phyloP scores from a whole-genome alignment of 371 early-diverging fungal genomes.

The Circinella umbellata region DNA sequence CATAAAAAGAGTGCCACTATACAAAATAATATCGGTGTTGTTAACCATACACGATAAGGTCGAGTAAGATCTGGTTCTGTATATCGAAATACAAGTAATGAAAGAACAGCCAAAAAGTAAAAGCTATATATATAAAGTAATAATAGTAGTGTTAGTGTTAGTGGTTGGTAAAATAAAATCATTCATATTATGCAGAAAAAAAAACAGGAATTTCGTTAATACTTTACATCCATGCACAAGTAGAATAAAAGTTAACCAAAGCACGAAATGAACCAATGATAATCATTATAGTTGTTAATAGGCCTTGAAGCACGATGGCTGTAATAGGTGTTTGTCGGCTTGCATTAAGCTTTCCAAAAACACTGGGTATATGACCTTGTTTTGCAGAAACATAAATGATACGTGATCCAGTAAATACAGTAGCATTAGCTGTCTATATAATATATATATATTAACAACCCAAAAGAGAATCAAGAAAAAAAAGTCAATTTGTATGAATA shows the following conservation, averaged over 20 bases:
- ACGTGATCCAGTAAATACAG: conserved; percentile 75
- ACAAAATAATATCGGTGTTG: conserved; percentile 65
- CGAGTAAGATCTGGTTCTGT: conserved; percentile 66
- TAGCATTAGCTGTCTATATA: conserved; percentile 72
- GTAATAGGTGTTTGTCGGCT: conserved; percentile 71
- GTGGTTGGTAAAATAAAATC: no score
- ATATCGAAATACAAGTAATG: conserved; percentile 59
- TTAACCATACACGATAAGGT: conserved; percentile 65
- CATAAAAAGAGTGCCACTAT: conserved; percentile 63
- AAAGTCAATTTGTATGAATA: no score
- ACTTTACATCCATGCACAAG: conserved; percentile 75
- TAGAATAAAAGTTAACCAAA: conserved; percentile 77
- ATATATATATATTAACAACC: background rate
- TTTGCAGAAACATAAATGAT: conserved; percentile 75
- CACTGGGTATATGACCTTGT: conserved; percentile 71
- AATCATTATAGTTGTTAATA: conserved; percentile 67
- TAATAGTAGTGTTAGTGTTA: no score
- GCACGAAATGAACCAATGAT: conserved; percentile 68
- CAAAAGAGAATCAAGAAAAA: no score
- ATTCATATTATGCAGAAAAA: no score
- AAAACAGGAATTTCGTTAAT: background rate
- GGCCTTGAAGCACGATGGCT: conserved; percentile 69
- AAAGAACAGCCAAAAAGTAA: conserved; percentile 57
- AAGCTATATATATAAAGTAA: conserved; percentile 22
- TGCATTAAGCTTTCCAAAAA: conserved; percentile 68